phyloP scores from a whole-genome alignment of 2,329 filamentous ascomycete genomes.

The Davidsoniella virescens region DNA sequence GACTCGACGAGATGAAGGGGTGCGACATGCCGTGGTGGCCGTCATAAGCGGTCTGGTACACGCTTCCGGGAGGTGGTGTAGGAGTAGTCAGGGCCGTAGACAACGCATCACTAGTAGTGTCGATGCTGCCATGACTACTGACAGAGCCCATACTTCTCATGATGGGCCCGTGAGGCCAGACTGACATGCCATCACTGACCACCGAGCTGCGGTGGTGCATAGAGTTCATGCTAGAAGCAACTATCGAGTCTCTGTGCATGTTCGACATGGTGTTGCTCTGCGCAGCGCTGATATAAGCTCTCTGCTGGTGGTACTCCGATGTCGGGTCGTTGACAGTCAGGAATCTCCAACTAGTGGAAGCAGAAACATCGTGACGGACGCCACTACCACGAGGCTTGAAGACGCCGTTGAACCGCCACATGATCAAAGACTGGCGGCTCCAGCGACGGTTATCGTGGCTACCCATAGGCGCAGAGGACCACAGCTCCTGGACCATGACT shows the following conservation, averaged over 20 bases:
- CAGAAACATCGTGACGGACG: constrained; percentile 12
- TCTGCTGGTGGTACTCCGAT: constrained; percentile 40
- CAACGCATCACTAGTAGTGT: constrained; percentile 9
- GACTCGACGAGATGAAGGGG: constrained; percentile 1
- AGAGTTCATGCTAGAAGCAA: constrained; percentile 34
- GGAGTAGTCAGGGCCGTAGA: constrained; percentile 2
- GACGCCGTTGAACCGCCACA: constrained; percentile 45
- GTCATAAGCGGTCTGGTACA: constrained; percentile 1
- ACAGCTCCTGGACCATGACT: constrained; percentile 52
- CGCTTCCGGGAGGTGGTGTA: constrained; percentile 3
- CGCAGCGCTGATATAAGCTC: constrained; percentile 18
- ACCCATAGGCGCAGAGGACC: constrained; percentile 34
- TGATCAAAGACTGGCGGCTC: constrained; percentile 41
- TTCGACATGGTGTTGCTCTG: neutral
- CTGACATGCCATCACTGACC: constrained; percentile 2
- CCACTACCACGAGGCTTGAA: constrained; percentile 23
- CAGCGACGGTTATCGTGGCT: constrained; percentile 23
- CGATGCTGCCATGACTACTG: constrained; percentile 11
- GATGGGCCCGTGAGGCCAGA: constrained; percentile 4
- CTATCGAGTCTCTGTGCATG: constrained; percentile 26
- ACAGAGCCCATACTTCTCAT: constrained; percentile 12
- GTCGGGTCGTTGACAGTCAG: constrained; percentile 43
- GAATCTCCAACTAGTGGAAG: constrained; percentile 41
- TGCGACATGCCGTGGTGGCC: neutral
- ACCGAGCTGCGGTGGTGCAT: neutral